Evolutionary conservation across 176 grass and related monocot genomes (phyloP).

Genomic region (Oryza glumipatula): DNA sequence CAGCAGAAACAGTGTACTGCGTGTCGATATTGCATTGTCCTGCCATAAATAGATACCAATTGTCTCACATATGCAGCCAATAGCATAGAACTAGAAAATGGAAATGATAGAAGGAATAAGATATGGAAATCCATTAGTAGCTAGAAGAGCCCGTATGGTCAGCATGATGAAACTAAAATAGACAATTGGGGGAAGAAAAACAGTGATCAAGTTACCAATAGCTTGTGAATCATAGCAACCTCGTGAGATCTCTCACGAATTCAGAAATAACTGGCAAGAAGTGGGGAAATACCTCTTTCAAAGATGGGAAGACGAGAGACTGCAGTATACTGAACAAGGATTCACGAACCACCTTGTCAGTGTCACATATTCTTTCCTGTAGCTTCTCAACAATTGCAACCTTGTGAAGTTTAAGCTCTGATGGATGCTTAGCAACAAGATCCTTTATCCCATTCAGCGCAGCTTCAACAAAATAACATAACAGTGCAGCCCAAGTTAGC

Average conservation of each 20-base stretch:
- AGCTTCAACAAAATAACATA: slow-evolving; percentile 52
- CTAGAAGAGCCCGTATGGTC: neutral
- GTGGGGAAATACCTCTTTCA: slow-evolving; percentile 73
- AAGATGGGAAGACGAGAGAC: slow-evolving; percentile 70
- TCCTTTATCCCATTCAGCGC: slow-evolving; percentile 74
- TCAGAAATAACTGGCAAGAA: neutral
- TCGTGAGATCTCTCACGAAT: neutral
- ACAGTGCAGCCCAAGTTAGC: neutral
- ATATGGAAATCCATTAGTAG: slow-evolving; percentile 6
- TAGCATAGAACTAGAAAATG: slow-evolving; percentile 15
- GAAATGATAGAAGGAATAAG: neutral
- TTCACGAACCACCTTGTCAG: slow-evolving; percentile 76
- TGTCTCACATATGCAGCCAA: slow-evolving; percentile 8
- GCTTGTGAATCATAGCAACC: neutral
- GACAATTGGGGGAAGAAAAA: neutral
- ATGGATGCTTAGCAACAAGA: slow-evolving; percentile 71
- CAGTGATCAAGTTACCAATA: slow-evolving; percentile 15
- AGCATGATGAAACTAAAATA: neutral
- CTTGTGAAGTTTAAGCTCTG: slow-evolving; percentile 81
- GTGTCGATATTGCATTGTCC: slow-evolving; percentile 67
- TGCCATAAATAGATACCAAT: slow-evolving; percentile 40
- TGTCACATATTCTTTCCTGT: slow-evolving; percentile 62
- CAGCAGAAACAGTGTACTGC: slow-evolving; percentile 62
- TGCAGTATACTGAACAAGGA: slow-evolving; percentile 67
- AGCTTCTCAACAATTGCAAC: slow-evolving; percentile 83